Evolutionary conservation across 108 stramenopile species (phyloP), one percentile per base, ranked within the genome.

Genomic region (Parmales sp.): DNA sequence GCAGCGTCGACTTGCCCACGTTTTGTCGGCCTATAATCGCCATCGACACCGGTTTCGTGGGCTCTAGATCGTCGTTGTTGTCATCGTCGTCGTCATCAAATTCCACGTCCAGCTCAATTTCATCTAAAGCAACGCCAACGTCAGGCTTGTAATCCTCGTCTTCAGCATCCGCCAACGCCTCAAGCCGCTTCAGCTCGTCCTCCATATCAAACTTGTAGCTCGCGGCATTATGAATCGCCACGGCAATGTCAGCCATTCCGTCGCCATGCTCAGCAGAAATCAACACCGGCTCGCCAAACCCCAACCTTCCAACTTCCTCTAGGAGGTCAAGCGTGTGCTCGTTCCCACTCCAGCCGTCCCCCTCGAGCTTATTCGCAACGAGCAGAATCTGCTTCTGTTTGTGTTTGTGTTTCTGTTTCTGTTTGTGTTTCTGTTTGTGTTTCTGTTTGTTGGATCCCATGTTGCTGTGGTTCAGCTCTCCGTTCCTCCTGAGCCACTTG

Each of bases 11-110:
- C 66, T 94, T 94, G 0, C 93, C 93, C 20, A 94, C 93, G 72
- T 94, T 94, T 50, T 86, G 88, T 20, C 87, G 78, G 13, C 93
- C 93, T 68, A 94, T 68, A 45, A 94, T 83, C 9, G 93, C 93
- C 63, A 94, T 38, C 60, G 37, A 29, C 43, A 48, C 68, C 45
- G 44, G 63, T 38, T 29, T 18, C 26, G 18, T 26, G 1, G 4
- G 6, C 18, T 71, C 63, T 11, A 20, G 20, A 19, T 38, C 63
- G 9, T 64, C 26, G 38, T 3, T 19, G 6, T 45, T 18, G 43
- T 45, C 38, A 34, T 65, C 50, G 44, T 51, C 66, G 22, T 67
- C 68, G 16, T 77, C 72, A 25, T 38, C 29, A n/a, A n/a, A n/a
- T n/a, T n/a, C n/a, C n/a, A n/a, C n/a, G n/a, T n/a, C n/a, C n/a